Percentiles rank a stretch among this genome's conserved stretches.
phyloP scores from a whole-genome alignment of 495 filamentous ascomycete species.

The Extremus antarcticus region DNA sequence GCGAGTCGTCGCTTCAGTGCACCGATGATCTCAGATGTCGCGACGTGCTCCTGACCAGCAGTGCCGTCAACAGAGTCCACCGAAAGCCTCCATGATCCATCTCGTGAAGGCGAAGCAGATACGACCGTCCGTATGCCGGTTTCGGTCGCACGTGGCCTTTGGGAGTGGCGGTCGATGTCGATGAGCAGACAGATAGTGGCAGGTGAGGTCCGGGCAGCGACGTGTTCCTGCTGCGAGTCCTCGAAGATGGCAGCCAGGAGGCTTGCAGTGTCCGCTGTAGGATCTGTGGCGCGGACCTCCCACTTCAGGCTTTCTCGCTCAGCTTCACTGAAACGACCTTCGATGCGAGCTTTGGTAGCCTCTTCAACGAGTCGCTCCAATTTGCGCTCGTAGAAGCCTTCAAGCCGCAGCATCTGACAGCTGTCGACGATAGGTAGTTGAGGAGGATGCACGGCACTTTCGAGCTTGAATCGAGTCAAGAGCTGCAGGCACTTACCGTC shows the following conservation, averaged over 20 bases:
- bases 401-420: constrained; percentile 51
- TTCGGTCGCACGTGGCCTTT: constrained; percentile 50
- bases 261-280: constrained; percentile 48
- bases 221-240: constrained; percentile 29
- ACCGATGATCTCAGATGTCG: constrained; percentile 53
- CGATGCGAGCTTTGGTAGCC: constrained; percentile 71
- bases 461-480: constrained; percentile 25
- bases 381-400: constrained; percentile 69
- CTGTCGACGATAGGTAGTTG: not conserved
- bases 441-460: not conserved
- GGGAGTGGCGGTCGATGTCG: constrained; percentile 48
- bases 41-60: constrained; percentile 55
- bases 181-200: constrained; percentile 51
- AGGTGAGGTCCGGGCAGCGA: constrained; percentile 30
- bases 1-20: constrained; percentile 50
- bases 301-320: constrained; percentile 72
- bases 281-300: constrained; percentile 58
- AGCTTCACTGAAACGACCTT: constrained; percentile 65
- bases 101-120: constrained; percentile 33
- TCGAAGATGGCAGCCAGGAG: constrained; percentile 71
- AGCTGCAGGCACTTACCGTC: constrained; percentile 64
- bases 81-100: constrained; percentile 46
- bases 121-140: constrained; percentile 44
- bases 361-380: constrained; percentile 73
- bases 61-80: constrained; percentile 51